Percentiles rank a stretch among this genome's conserved stretches.
phyloP scores from a whole-genome alignment of 352 stramenopile genomes.

The Pythium phragmitis region DNA sequence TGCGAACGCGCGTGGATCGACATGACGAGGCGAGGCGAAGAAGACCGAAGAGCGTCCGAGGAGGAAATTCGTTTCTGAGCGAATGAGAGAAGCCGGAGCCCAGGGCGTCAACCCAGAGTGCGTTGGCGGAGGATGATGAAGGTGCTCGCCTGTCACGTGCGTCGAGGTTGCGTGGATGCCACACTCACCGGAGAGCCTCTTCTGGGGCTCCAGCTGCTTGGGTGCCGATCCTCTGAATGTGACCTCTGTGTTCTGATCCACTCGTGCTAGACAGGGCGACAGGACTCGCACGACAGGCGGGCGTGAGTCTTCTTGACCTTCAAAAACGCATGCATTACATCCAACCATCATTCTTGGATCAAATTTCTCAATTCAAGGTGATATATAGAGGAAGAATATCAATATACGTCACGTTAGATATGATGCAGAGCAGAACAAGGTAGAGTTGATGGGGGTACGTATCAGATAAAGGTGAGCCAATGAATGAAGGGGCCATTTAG shows the following conservation, averaged over 20 bases:
- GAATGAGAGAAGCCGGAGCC: background rate
- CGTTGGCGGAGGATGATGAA: too few relatives aligned
- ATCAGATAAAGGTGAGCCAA: constrained; percentile 5
- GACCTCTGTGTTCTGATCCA: constrained; percentile 18
- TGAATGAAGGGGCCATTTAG: background rate
- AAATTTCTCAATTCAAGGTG: constrained; percentile 4
- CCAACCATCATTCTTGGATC: constrained; percentile 14
- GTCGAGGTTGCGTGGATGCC: constrained; percentile 15
- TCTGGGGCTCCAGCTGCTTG: constrained; percentile 25
- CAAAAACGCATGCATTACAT: constrained; percentile 11
- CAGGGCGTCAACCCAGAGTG: background rate
- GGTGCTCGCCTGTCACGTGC: background rate
- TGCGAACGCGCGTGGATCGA: constrained; percentile 50
- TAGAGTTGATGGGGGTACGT: background rate
- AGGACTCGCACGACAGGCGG: background rate
- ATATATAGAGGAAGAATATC: background rate
- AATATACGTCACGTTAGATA: background rate
- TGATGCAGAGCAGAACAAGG: constrained; percentile 13
- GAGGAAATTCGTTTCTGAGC: constrained; percentile 4
- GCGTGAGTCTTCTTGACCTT: constrained; percentile 1
- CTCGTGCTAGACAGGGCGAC: background rate
- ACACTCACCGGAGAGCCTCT: constrained; percentile 9
- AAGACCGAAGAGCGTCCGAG: background rate
- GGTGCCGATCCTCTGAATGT: constrained; percentile 3
- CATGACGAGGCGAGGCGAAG: constrained; percentile 11